Evolutionary conservation across 2,329 filamentous ascomycete species (phyloP), one percentile per base, ranked within the genome.

Genomic region (Penicillium brevicompactum): DNA sequence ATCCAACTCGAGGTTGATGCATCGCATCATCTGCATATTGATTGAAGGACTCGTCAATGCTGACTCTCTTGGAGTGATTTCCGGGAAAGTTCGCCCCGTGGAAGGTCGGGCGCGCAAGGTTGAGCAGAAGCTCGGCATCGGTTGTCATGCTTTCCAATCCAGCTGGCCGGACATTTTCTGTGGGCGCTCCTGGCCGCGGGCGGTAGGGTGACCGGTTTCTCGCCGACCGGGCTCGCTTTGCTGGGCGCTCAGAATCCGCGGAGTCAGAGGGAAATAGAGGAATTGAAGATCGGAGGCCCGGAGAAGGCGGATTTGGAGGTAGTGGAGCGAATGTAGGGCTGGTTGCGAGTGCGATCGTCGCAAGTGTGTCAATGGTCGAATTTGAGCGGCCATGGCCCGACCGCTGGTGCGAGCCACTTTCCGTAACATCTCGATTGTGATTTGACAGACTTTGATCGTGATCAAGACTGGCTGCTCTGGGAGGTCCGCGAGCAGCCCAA

Each of bases 141-240:
- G 74, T 76, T 51, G 74, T 76, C 69, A 77, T 78, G 60, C 72
- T 77, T 51, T 75, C 72, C 10, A 70, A 64, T 45, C 68, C 60
- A 32, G 69, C 63, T 32, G 65, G 58, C 59, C 72, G 66, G 60
- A 67, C 71, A 34, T 68, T 61, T 48, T 68, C 65, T 41, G 70
- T 55, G 55, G 63, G 62, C 55, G 62, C 51, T 41, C 60, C 60
- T 50, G 60, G 55, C 54, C 63, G 65, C 53, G 68, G 65, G 60
- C 67, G 66, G 59, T 69, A 59, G 41, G 75, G 79, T 24, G 79
- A 78, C 14, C 76, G 74, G 49, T 81, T 72, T 61, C 82, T 76
- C 63, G 86, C 84, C 42, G 85, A 87, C 59, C 84, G 81, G 46
- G 83, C 79, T 41, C 85, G 80, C 70, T 87, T 87, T 18, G 82